Conservation (phyloP, 2,329 filamentous ascomycete genomes). For the Didymosphaeria variabile region DNA sequence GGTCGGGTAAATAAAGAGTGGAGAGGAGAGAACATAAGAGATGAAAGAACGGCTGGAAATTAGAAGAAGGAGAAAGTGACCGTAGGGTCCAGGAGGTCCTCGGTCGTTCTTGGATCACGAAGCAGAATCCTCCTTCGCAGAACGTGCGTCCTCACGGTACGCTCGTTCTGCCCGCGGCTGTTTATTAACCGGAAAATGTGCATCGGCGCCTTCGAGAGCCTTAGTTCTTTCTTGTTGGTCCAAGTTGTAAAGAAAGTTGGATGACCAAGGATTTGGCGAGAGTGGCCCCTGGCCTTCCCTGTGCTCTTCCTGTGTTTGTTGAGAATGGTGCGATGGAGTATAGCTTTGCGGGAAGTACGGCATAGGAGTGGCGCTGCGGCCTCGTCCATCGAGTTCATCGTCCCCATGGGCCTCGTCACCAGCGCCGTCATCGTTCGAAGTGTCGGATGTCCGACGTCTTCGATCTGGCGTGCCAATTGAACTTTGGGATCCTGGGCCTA, state of each 20-base stretch:
- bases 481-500: constrained; percentile 10
- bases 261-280: constrained; percentile 18
- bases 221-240: neutral
- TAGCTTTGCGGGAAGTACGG: constrained; percentile 12
- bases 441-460: constrained; percentile 4
- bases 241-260: constrained; percentile 12
- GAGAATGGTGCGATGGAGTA: constrained; percentile 18
- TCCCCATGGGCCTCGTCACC: neutral
- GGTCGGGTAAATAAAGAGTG: neutral
- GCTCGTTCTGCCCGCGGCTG: constrained; percentile 9
- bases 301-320: constrained; percentile 14
- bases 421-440: constrained; percentile 7
- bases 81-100: neutral
- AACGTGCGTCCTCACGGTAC: neutral
- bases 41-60: neutral
- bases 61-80: neutral
- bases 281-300: constrained; percentile 13
- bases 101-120: neutral
- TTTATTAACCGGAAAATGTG: constrained; percentile 9
- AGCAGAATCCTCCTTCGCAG: constrained; percentile 2
- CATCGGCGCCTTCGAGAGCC: neutral
- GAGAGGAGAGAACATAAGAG: neutral
- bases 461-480: constrained; percentile 5
- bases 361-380: constrained; percentile 14
- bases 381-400: neutral